phyloP scores from a whole-genome alignment of 768 basidiomycete species.

The Leccinum sublutescens region DNA sequence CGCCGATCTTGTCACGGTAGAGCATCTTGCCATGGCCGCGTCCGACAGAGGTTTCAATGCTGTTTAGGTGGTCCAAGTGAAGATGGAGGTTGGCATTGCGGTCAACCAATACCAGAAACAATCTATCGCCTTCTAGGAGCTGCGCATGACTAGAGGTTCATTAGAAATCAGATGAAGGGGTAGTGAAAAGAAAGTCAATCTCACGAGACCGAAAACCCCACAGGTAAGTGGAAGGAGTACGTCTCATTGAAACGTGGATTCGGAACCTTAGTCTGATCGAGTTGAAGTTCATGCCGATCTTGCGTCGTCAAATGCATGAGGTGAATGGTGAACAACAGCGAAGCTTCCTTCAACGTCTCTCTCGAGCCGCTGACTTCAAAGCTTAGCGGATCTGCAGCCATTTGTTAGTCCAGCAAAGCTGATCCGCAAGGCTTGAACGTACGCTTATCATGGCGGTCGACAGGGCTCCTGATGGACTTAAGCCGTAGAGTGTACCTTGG shows the following conservation, averaged over 20 bases:
- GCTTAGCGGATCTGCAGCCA: slow-evolving; percentile 10
- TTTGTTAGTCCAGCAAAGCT: background rate
- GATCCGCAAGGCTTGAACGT: no score
- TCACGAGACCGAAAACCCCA: slow-evolving; percentile 27
- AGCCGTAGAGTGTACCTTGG: slow-evolving; percentile 19
- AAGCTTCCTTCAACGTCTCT: slow-evolving; percentile 21
- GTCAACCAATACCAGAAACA: slow-evolving; percentile 42
- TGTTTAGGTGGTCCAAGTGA: slow-evolving; percentile 35
- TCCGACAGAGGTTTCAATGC: slow-evolving; percentile 36
- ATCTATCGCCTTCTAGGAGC: slow-evolving; percentile 38
- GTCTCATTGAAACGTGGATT: slow-evolving; percentile 27
- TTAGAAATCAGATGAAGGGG: background rate
- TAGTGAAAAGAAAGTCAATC: background rate
- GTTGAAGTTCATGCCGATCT: slow-evolving; percentile 31
- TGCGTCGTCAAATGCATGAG: slow-evolving; percentile 30
- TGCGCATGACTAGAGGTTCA: slow-evolving; percentile 34
- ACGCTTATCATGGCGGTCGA: background rate
- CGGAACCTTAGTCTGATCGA: slow-evolving; percentile 20
- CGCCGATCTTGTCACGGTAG: slow-evolving; percentile 46
- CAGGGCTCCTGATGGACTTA: slow-evolving; percentile 4
- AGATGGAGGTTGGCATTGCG: slow-evolving; percentile 32
- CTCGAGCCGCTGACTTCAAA: slow-evolving; percentile 20
- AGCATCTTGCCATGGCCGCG: slow-evolving; percentile 34
- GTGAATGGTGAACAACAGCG: slow-evolving; percentile 25
- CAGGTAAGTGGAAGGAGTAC: slow-evolving; percentile 23